Evolutionary conservation across 2,329 filamentous ascomycete genomes (phyloP).

Genomic region (Clonostachys rhizophaga): DNA sequence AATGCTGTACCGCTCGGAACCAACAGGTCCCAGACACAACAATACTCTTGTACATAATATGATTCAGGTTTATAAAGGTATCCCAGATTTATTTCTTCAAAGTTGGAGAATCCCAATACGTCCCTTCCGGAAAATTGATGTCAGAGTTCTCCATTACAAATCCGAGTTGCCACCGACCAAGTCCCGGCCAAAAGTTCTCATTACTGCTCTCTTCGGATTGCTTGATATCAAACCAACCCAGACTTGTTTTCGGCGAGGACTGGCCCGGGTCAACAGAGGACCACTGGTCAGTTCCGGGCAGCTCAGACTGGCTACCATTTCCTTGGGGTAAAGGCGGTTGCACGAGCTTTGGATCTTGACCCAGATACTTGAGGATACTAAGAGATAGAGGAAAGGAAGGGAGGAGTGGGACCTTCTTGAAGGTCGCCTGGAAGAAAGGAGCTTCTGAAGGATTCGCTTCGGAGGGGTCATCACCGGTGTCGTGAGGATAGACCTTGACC

Average conservation of each 20-base stretch:
- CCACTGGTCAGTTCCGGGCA: conserved; percentile 44
- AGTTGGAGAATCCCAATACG: background rate
- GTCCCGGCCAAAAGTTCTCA: conserved; percentile 41
- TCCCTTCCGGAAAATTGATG: background rate
- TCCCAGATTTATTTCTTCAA: background rate
- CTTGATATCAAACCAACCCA: conserved; percentile 42
- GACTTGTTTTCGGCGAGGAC: conserved; percentile 17
- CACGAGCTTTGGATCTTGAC: conserved; percentile 31
- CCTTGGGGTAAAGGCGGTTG: conserved; percentile 42
- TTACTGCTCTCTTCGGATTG: conserved; percentile 20
- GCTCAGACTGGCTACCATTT: conserved; percentile 28
- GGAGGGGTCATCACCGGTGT: conserved; percentile 14
- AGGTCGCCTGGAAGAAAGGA: conserved; percentile 33
- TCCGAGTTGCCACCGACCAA: conserved; percentile 37
- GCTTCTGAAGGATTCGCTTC: conserved; percentile 15
- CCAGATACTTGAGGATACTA: conserved; percentile 3
- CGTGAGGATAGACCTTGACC: conserved; percentile 31
- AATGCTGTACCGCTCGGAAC: no score
- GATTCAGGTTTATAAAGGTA: no score
- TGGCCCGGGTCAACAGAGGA: conserved; percentile 25
- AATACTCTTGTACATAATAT: no score
- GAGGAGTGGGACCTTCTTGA: conserved; percentile 15
- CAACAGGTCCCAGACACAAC: no score
- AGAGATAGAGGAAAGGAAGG: conserved; percentile 1
- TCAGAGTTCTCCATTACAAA: conserved; percentile 28